These are phyloP conservation scores for Polyplosphaeria fusca DNA, from an alignment of 495 filamentous ascomycete genomes.

Conservation along the genomic window DNA sequence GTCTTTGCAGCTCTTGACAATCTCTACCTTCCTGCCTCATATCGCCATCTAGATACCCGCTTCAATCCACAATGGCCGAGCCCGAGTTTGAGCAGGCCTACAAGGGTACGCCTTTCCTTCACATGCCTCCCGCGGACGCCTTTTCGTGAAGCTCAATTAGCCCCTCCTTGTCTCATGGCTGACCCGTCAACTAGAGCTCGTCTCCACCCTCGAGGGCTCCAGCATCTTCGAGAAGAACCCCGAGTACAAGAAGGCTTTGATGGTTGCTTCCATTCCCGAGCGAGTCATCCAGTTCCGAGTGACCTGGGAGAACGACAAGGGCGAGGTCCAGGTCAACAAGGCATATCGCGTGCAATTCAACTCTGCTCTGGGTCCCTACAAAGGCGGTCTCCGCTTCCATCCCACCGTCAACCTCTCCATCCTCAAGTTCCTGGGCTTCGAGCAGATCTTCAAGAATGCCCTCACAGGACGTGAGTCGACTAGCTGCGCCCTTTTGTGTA, in stretches of 20 bases:
- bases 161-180: not conserved
- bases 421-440: slow-evolving; percentile 97
- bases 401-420: slow-evolving; percentile 95
- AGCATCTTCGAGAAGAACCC: slow-evolving; percentile 90
- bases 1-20: not conserved
- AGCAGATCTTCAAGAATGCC: slow-evolving; percentile 99
- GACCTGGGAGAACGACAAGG: slow-evolving; percentile 91
- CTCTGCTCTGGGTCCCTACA: slow-evolving; percentile 95
- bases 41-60: not conserved
- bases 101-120: slow-evolving; percentile 63
- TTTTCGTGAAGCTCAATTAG: not conserved
- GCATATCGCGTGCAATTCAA: slow-evolving; percentile 99
- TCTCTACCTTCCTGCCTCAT: not conserved
- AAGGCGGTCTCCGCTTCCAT: slow-evolving; percentile 95
- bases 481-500: not conserved
- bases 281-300: slow-evolving; percentile 97
- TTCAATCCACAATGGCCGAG: slow-evolving; percentile 49
- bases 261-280: slow-evolving; percentile 88
- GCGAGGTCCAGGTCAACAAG: slow-evolving; percentile 86
- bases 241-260: slow-evolving; percentile 86
- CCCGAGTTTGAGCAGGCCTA: slow-evolving; percentile 99
- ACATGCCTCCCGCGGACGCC: not conserved
- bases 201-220: slow-evolving; percentile 87
- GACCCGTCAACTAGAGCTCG: slow-evolving; percentile 66
- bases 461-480: slow-evolving; percentile 79